Percentiles rank a stretch among this genome's conserved stretches.
These are phyloP conservation scores for Xylariaceae sp. DNA, from an alignment of 2,329 filamentous ascomycete species.

Conservation along the genomic window DNA sequence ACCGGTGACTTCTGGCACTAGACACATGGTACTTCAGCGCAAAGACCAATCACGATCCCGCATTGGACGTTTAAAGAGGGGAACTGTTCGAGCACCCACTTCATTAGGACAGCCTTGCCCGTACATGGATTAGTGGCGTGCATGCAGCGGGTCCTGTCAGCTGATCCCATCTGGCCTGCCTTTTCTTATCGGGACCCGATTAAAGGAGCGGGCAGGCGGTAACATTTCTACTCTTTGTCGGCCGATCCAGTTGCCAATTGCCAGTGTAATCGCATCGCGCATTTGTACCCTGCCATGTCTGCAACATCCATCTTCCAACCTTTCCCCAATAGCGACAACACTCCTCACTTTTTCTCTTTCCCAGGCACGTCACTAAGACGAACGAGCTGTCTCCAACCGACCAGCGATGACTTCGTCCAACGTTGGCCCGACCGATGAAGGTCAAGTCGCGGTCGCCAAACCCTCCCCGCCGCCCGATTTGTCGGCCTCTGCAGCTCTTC, in stretches of 20 bases:
- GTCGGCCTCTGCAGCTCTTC: constrained; percentile 6
- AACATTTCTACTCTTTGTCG: constrained; percentile 24
- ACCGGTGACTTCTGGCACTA: neutral
- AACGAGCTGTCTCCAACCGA: constrained; percentile 49
- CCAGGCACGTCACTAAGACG: constrained; percentile 37
- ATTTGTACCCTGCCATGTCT: constrained; percentile 19
- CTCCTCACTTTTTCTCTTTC: neutral
- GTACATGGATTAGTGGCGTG: neutral
- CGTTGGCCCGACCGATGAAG: constrained; percentile 36
- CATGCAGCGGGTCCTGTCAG: neutral
- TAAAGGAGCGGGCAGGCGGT: constrained; percentile 21
- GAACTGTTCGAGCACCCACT: neutral
- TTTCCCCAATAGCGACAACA: constrained; percentile 11
- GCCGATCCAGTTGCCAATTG: constrained; percentile 23
- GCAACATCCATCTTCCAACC: constrained; percentile 14
- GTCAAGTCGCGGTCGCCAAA: constrained; percentile 10
- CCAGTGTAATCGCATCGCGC: constrained; percentile 22
- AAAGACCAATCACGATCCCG: constrained; percentile 9
- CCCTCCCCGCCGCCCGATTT: constrained; percentile 15
- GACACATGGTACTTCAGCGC: neutral
- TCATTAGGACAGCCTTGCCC: neutral
- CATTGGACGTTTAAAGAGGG: constrained; percentile 3
- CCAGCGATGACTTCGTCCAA: constrained; percentile 59
- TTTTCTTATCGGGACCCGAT: constrained; percentile 18
- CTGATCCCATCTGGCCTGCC: constrained; percentile 13